Percentiles rank a stretch among this genome's conserved stretches.
Evolutionary conservation across 2,329 filamentous ascomycete genomes (phyloP).

Genomic region (Ophiostoma quercus): DNA sequence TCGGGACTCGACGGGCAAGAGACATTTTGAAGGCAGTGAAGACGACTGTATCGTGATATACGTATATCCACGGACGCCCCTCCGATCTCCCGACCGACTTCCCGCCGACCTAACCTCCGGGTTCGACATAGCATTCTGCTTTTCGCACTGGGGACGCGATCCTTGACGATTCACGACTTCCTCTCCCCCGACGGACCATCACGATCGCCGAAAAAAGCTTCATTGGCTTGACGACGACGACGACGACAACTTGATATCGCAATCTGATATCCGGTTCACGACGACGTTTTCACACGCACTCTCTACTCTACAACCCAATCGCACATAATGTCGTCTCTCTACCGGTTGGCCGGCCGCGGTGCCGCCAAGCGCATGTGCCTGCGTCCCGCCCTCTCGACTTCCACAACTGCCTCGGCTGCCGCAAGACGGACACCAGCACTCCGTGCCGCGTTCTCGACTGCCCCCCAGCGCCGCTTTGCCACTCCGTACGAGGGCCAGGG

Average conservation of each 20-base stretch:
- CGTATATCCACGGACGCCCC: conserved; percentile 20
- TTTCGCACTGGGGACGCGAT: conserved; percentile 31
- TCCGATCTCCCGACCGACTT: conserved; percentile 12
- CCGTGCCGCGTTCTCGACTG: conserved; percentile 59
- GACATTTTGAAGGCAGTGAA: conserved; percentile 22
- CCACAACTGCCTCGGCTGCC: conserved; percentile 18
- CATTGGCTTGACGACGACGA: background rate
- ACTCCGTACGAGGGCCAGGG: conserved; percentile 41
- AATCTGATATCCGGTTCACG: background rate
- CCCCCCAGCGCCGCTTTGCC: conserved; percentile 58
- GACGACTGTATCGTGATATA: conserved; percentile 15
- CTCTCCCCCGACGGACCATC: conserved; percentile 9
- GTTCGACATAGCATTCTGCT: conserved; percentile 28
- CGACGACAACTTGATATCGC: conserved; percentile 3
- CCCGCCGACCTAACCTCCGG: conserved; percentile 16
- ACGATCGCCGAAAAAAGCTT: conserved; percentile 8
- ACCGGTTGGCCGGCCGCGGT: conserved; percentile 66
- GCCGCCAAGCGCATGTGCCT: conserved; percentile 60
- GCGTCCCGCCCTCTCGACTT: conserved; percentile 36
- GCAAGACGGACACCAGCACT: conserved; percentile 30
- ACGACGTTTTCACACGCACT: background rate
- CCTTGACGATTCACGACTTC: background rate
- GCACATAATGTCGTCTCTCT: conserved; percentile 58
- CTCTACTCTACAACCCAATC: background rate
- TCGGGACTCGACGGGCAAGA: conserved; percentile 27